A percentile compares a stretch with the other conserved stretches of the same genome.
Evolutionary conservation across 495 filamentous ascomycete genomes (phyloP).

Genomic region (Lindgomyces ingoldianus): DNA sequence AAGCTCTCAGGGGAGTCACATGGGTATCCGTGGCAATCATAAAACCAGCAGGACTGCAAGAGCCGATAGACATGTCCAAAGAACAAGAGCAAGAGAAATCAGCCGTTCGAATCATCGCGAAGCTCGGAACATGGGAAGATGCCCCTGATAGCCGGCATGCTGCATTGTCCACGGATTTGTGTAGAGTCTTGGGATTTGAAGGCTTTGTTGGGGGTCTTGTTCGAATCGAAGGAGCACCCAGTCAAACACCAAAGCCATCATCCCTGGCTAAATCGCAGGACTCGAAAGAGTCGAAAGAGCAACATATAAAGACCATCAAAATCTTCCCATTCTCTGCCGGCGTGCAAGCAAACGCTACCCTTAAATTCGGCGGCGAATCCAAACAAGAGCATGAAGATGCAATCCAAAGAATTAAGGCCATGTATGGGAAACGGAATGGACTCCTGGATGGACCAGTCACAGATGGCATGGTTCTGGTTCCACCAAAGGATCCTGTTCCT

Average conservation of each 20-base stretch:
- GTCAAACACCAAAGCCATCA: constrained; percentile 56
- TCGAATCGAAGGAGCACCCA: constrained; percentile 74
- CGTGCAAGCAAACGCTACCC: constrained; percentile 58
- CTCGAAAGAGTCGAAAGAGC: constrained; percentile 41
- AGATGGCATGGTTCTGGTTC: constrained; percentile 75
- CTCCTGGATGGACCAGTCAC: constrained; percentile 85
- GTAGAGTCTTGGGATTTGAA: constrained; percentile 65
- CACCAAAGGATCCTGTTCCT: constrained; percentile 35
- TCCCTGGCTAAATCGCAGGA: constrained; percentile 39
- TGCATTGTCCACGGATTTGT: constrained; percentile 74
- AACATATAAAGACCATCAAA: constrained; percentile 55
- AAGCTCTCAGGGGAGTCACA: constrained; percentile 68
- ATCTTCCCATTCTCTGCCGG: constrained; percentile 72
- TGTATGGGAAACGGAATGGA: constrained; percentile 58
- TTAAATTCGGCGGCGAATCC: constrained; percentile 88
- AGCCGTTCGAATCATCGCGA: constrained; percentile 72
- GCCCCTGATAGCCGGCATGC: constrained; percentile 77
- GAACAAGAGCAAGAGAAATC: constrained; percentile 60
- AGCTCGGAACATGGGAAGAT: constrained; percentile 76
- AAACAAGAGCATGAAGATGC: constrained; percentile 72
- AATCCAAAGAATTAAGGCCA: constrained; percentile 55
- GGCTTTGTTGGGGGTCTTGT: constrained; percentile 85
- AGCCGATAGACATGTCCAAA: constrained; percentile 70
- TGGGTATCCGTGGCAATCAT: constrained; percentile 77
- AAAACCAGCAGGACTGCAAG: constrained; percentile 74